Conservation (phyloP, 495 filamentous ascomycete species). For the Aspergillus sparsus region DNA sequence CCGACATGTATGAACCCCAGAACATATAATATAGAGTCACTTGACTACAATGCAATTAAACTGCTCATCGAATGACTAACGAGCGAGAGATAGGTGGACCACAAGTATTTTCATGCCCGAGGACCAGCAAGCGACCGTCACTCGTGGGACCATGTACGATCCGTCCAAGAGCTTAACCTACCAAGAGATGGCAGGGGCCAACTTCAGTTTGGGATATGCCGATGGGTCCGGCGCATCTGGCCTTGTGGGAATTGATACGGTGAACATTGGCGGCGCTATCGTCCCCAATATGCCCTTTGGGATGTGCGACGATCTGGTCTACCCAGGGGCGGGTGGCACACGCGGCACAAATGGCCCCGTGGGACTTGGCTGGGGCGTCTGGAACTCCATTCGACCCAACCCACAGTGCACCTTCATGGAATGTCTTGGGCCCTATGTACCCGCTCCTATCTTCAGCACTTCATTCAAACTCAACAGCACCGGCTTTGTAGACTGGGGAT, state of each 20-base stretch:
- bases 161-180: constrained; percentile 13
- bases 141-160: constrained; percentile 11
- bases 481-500: constrained; percentile 17
- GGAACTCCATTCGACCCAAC: constrained; percentile 16
- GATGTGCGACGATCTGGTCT: constrained; percentile 10
- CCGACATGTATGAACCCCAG: constrained; percentile 7
- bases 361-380: constrained; percentile 8
- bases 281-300: constrained; percentile 16
- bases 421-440: constrained; percentile 16
- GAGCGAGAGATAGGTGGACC: constrained; percentile 1
- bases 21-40: not conserved
- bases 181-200: constrained; percentile 2
- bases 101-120: constrained; percentile 12
- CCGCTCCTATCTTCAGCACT: constrained; percentile 15
- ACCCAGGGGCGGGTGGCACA: constrained; percentile 12
- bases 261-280: constrained; percentile 17
- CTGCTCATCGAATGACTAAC: not conserved
- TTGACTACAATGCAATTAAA: not conserved
- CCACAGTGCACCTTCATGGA: constrained; percentile 20
- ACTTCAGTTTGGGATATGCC: constrained; percentile 8
- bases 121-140: constrained; percentile 16
- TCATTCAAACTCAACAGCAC: constrained; percentile 15
- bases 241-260: constrained; percentile 13
- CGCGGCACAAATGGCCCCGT: constrained; percentile 15
- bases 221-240: constrained; percentile 17